Percentiles rank a stretch among this genome's conserved stretches.
These are phyloP conservation scores for Lactarius indigo DNA, from an alignment of 768 basidiomycete species.

Conservation along the genomic window DNA sequence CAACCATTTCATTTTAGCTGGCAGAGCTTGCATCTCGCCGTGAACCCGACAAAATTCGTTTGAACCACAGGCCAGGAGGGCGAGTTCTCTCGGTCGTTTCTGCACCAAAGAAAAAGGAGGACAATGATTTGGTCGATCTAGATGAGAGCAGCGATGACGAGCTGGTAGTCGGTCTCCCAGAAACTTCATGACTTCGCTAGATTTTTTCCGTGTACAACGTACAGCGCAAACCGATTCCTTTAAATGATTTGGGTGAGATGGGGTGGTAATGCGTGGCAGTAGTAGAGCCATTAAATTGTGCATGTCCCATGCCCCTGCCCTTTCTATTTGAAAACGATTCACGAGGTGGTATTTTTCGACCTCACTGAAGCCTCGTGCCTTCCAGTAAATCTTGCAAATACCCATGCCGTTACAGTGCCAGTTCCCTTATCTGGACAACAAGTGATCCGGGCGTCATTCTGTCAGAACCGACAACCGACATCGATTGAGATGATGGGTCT, in stretches of 20 bases:
- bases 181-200: not conserved
- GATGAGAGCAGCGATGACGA: slow-evolving; percentile 29
- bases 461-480: not conserved
- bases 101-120: slow-evolving; percentile 32
- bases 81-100: slow-evolving; percentile 61
- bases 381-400: not conserved
- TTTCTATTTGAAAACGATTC: not conserved
- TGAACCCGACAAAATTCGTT: slow-evolving; percentile 46
- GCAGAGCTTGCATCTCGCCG: slow-evolving; percentile 53
- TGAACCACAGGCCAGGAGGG: slow-evolving; percentile 63
- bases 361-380: not conserved
- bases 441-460: too few species aligned
- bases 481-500: not conserved
- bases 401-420: not conserved
- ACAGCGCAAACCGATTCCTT: not conserved
- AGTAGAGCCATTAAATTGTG: not conserved
- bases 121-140: slow-evolving; percentile 27
- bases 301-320: not conserved
- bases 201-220: not conserved
- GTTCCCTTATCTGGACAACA: not conserved
- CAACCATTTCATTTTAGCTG: slow-evolving; percentile 38
- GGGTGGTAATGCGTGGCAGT: not conserved
- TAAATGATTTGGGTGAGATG: not conserved
- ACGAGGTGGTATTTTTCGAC: not conserved
- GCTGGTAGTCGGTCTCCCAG: slow-evolving; percentile 10